Conservation (phyloP, 2,329 filamentous ascomycete genomes). For the Sordariomycetes sp. region DNA sequence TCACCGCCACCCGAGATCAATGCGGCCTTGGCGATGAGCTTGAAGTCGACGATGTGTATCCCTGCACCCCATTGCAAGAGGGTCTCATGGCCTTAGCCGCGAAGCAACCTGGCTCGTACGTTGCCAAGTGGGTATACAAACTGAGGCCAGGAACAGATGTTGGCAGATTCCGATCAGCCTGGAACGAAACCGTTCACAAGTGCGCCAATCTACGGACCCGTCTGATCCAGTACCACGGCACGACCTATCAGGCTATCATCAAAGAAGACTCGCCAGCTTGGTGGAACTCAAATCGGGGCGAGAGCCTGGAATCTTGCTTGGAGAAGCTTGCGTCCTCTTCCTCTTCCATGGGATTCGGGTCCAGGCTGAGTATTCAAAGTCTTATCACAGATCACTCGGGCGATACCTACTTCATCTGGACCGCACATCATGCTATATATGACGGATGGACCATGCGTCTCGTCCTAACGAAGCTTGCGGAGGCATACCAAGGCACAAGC, state of each 20-base stretch:
- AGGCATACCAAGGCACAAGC: conserved; percentile 15
- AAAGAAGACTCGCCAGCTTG: not conserved
- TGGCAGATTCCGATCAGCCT: conserved; percentile 6
- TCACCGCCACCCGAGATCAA: not conserved
- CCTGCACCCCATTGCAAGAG: conserved; percentile 38
- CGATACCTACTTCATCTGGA: not conserved
- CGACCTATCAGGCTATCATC: not conserved
- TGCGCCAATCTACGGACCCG: conserved; percentile 10
- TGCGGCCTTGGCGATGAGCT: not conserved
- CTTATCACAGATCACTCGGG: conserved; percentile 7
- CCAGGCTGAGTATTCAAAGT: not conserved
- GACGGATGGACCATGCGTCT: conserved; percentile 40
- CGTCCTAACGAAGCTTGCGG: conserved; percentile 28
- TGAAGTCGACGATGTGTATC: conserved; percentile 32
- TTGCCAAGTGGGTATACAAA: conserved; percentile 8
- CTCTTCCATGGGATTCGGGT: conserved; percentile 3
- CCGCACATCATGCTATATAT: conserved; percentile 31
- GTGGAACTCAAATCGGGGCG: not conserved
- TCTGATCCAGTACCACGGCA: conserved; percentile 5
- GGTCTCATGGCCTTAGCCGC: conserved; percentile 36
- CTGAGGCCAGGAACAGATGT: conserved; percentile 6
- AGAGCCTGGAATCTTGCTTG: not conserved
- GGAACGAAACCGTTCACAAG: conserved; percentile 8
- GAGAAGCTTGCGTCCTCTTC: not conserved
- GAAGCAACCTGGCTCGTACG: conserved; percentile 15